These are phyloP conservation scores for Isabelozyma heimii DNA, from an alignment of 805 yeast genomes.

Conservation along the genomic window DNA sequence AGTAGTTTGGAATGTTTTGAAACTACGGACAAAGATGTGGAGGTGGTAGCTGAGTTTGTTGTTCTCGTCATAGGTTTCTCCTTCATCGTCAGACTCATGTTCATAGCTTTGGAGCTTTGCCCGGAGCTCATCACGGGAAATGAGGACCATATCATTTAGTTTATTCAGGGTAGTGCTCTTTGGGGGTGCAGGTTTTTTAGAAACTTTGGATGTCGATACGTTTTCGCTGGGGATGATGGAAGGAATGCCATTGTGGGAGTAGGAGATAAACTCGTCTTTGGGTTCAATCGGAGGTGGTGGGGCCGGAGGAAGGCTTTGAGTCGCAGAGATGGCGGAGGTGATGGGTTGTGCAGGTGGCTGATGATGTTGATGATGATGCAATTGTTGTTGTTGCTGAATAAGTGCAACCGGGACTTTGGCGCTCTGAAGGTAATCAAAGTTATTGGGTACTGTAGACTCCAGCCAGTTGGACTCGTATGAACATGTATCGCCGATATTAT, in stretches of 20 bases:
- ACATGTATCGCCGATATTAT: conserved; percentile 16
- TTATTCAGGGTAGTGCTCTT: background rate
- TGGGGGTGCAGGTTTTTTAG: background rate
- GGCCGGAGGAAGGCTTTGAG: background rate
- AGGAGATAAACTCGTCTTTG: background rate
- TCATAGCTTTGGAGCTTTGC: background rate
- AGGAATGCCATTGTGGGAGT: background rate
- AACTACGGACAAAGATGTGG: background rate
- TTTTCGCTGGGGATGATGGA: background rate
- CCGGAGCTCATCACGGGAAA: background rate
- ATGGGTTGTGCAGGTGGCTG: background rate
- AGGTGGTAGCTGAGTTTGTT: background rate
- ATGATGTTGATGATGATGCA: background rate
- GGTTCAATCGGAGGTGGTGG: background rate
- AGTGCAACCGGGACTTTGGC: conserved; percentile 1
- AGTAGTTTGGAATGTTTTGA: background rate
- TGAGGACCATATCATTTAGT: background rate
- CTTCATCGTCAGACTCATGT: background rate
- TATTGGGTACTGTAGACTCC: background rate
- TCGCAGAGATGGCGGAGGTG: background rate
- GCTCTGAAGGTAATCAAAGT: background rate
- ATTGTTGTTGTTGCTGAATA: background rate
- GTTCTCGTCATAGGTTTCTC: background rate
- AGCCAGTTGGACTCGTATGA: conserved; percentile 7
- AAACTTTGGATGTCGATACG: background rate